Percentiles rank a stretch among this genome's conserved stretches.
phyloP scores from a whole-genome alignment of 768 basidiomycete species.

The Dacryopinax spathularia region DNA sequence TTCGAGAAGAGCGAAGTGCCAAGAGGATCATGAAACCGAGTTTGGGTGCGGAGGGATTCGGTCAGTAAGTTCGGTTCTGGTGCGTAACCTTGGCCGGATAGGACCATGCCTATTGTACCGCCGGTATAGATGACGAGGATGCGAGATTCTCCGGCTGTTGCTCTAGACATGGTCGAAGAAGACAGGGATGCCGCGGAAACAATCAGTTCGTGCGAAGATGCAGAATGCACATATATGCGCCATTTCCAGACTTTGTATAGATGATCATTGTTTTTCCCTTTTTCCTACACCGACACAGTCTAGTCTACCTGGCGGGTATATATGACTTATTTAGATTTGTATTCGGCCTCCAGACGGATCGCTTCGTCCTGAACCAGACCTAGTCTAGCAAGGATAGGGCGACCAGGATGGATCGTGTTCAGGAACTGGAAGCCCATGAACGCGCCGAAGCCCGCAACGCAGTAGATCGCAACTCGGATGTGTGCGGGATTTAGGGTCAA shows the following conservation, averaged over 20 bases:
- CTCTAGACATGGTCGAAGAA: slow-evolving; percentile 15
- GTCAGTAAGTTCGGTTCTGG: slow-evolving; percentile 82
- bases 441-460: slow-evolving; percentile 36
- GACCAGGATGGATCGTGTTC: slow-evolving; percentile 39
- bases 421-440: slow-evolving; percentile 41
- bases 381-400: neutral
- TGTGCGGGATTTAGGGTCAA: slow-evolving; percentile 43
- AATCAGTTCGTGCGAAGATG: no score
- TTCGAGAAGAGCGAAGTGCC: slow-evolving; percentile 78
- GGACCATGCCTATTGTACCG: slow-evolving; percentile 49
- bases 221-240: neutral
- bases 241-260: no score
- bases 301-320: no score
- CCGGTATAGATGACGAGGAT: slow-evolving; percentile 86
- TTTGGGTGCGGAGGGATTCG: slow-evolving; percentile 65
- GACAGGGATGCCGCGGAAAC: neutral
- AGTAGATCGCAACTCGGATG: slow-evolving; percentile 47
- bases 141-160: slow-evolving; percentile 50
- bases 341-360: neutral
- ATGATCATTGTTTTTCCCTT: no score
- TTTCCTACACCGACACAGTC: no score
- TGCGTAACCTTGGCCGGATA: slow-evolving; percentile 20
- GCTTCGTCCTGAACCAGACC: neutral
- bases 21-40: slow-evolving; percentile 81
- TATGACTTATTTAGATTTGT: neutral